Base-by-base conservation (phyloP, 2,329 filamentous ascomycete genomes). In the Penicillium hordei region DNA sequence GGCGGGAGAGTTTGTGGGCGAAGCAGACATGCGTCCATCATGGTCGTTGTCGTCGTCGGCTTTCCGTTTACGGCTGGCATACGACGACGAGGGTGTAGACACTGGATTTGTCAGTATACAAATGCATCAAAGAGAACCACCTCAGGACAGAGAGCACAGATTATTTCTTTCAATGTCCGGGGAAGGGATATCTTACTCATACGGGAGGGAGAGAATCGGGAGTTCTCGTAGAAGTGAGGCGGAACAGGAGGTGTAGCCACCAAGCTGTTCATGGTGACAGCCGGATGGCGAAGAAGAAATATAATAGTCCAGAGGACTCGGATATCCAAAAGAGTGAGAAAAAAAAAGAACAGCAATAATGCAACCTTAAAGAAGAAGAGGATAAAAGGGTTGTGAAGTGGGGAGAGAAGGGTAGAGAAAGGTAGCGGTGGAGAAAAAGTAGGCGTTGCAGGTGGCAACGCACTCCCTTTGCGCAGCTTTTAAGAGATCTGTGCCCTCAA, bases 11-110 rank as follows among this genome's bases (percentile, higher is more conserved):
- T 84, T 87, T 59, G 86, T 84, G 7, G 93, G 93, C 38, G 93
- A 97, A 68, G 93, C 88, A 59, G 89, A 91, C 91, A 97, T 97
- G 71, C 92, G 91, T 72, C 93, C 89, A 71, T 89, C 87, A 62
- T 83, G 74, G 66, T 86, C 84, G 63, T 77, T 76, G 67, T 88
- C 86, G 66, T 87, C 85, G 56, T 93, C 90, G 70, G 91, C 92
- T 82, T 97, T 97, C 77, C 94, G 88, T 82, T 97, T 97, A 65
- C 85, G 81, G 69, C 76, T 78, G 68, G 68, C 69, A 68, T 76
- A 71, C 65, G 72, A 68, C 68, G 75, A 72, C 52, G 69, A 70
- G 63, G 73, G 72, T 62, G 71, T 76, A 64, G 72, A 73, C 69
- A 75, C 71, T 75, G 60, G 29, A 38, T 25, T n/a, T 48, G 56